phyloP scores from a whole-genome alignment of 1,284 basidiomycete genomes.

The Sparassis latifolia region DNA sequence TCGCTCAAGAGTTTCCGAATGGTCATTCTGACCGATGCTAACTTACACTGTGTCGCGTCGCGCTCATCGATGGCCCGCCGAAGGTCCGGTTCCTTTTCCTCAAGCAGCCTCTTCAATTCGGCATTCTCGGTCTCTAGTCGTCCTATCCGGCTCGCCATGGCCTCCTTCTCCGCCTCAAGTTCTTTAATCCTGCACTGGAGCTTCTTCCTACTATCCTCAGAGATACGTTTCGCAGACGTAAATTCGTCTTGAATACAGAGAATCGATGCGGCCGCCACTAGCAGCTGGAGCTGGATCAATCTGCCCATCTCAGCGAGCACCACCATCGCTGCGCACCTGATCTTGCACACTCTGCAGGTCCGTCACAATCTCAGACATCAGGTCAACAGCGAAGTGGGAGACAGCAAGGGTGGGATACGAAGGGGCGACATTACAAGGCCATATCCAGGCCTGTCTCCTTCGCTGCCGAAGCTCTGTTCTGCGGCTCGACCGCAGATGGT shows the following conservation, averaged over 20 bases:
- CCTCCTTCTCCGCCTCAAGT: constrained; percentile 13
- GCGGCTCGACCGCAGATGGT: neutral
- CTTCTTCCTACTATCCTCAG: constrained; percentile 3
- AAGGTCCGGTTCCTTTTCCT: constrained; percentile 8
- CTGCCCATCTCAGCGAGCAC: neutral
- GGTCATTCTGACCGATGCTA: constrained; percentile 13
- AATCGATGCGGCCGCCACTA: constrained; percentile 7
- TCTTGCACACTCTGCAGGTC: constrained; percentile 8
- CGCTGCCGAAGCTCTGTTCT: neutral
- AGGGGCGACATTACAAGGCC: neutral
- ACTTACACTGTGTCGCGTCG: constrained; percentile 14
- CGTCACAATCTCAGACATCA: neutral
- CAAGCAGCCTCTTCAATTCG: constrained; percentile 11
- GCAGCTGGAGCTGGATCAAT: constrained; percentile 6
- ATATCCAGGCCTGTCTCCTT: neutral
- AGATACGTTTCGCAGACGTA: neutral
- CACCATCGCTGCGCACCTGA: constrained; percentile 10
- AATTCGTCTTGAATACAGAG: constrained; percentile 13
- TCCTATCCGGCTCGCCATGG: constrained; percentile 6
- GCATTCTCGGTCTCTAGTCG: constrained; percentile 15
- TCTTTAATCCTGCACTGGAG: constrained; percentile 11
- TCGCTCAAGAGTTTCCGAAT: constrained; percentile 12
- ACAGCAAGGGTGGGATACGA: neutral
- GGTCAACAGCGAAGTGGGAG: neutral
- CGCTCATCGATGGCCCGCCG: constrained; percentile 10